Base-by-base conservation (phyloP, 2,329 filamentous ascomycete species). In the Drechslera avenae region DNA sequence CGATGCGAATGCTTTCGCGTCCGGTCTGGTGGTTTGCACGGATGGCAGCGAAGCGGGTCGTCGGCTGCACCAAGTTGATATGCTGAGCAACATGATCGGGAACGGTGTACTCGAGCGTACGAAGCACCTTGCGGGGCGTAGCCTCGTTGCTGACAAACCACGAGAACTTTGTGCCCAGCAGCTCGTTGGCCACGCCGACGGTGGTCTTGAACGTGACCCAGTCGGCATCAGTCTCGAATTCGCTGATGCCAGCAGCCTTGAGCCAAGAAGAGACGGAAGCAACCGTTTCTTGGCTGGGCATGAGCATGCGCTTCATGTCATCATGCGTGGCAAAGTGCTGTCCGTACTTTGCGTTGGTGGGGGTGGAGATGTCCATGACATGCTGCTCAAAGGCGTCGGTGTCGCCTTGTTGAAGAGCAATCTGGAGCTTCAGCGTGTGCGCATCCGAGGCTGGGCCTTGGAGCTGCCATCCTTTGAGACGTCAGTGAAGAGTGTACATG, bases 11-110 rank as follows among this genome's bases (percentile, higher is more conserved):
- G 10, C 64, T 56, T 21, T 65, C 62, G 31, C 49, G 54, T 32
- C 54, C 57, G 4, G 58, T 60, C 44, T 59, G 43, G 52, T 62
- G 52, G 30, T 56, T 54, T 8, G 62, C 55, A 12, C 57, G 64
- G 31, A 63, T 55, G 17, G 54, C 54, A 50, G 78, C 79, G 56
- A 82, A 82, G 46, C 76, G 78, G 30, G 76, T 81, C 0, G 80
- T 83, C 0, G 81, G 80, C 18, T 81, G 78, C 36, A 83, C 76
- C 13, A 81, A 66, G 46, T 80, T 75, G 58, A 81, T 74, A 54
- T 76, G 60, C 3, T 58, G 43, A 17, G 63, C 57, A 43, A 80
- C 56, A 12, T 73, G 60, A n/a, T 74, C 66, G 0, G 74, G 74
- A 9, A 77, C 66, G 2, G 73, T 75, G 60, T 77, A 77, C 48